Evolutionary conservation across 306 rosid genomes (phyloP).

Genomic region (Quillaja saponaria): DNA sequence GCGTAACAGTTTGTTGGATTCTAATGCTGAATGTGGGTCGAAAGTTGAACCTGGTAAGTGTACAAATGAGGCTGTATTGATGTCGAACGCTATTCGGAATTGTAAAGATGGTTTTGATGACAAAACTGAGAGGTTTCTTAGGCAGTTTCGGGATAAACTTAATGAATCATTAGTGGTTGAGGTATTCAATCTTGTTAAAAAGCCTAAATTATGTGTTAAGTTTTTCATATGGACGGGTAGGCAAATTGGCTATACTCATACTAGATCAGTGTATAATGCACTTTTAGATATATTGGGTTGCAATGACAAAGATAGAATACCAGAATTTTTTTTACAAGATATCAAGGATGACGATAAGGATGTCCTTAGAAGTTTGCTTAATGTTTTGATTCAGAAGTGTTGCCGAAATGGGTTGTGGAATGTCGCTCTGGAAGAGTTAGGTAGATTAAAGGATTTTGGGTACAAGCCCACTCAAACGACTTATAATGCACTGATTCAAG

Average conservation of each 20-base stretch:
- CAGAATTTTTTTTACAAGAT: conserved; percentile 43
- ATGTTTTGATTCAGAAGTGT: conserved; percentile 64
- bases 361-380: conserved; percentile 65
- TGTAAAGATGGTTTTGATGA: conserved; percentile 40
- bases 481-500: conserved; percentile 72
- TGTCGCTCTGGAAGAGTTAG: conserved; percentile 76
- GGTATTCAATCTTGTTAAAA: conserved; percentile 46
- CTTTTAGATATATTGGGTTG: conserved; percentile 49
- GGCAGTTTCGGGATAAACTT: conserved; percentile 61
- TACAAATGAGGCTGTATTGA: conserved; percentile 44
- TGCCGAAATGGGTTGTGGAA: conserved; percentile 80
- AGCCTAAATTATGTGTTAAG: conserved; percentile 53
- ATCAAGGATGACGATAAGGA: conserved; percentile 56
- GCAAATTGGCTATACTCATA: conserved; percentile 73
- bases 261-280: conserved; percentile 43
- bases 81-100: conserved; percentile 42
- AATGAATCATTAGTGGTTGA: conserved; percentile 50
- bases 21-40: conserved; percentile 30
- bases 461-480: conserved; percentile 60
- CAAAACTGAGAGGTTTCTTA: conserved; percentile 48
- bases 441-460: conserved; percentile 85
- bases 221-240: conserved; percentile 78
- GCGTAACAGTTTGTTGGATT: conserved; percentile 45
- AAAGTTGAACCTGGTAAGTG: conserved; percentile 20
- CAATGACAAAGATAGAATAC: conserved; percentile 41